A percentile compares a stretch with the other conserved stretches of the same genome.
Evolutionary conservation across 1,139 yeast species (phyloP).

Genomic region (Zhuliangozyma parablackwelliae): DNA sequence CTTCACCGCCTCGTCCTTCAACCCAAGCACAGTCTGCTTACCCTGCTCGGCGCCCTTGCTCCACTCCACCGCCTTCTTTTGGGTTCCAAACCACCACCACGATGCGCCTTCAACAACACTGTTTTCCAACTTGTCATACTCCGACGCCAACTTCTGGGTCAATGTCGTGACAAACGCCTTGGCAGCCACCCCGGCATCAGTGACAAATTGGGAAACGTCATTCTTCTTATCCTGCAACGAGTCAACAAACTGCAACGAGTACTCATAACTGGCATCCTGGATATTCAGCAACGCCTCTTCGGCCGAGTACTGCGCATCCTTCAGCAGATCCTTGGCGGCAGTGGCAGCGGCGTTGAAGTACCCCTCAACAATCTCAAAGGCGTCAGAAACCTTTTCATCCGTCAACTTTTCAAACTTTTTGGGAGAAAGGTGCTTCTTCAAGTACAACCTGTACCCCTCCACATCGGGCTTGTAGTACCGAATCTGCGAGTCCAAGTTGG

Average conservation of each 20-base stretch:
- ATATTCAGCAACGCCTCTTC: slow-evolving; percentile 20
- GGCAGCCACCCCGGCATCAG: slow-evolving; percentile 17
- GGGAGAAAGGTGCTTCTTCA: slow-evolving; percentile 8
- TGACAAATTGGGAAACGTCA: slow-evolving; percentile 11
- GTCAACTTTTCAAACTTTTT: slow-evolving; percentile 10
- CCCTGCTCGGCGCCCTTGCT: no score
- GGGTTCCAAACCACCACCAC: slow-evolving; percentile 8
- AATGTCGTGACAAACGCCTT: slow-evolving; percentile 6
- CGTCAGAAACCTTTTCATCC: slow-evolving; percentile 17
- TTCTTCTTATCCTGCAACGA: slow-evolving; percentile 10
- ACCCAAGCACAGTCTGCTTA: no score
- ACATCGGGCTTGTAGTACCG: slow-evolving; percentile 16
- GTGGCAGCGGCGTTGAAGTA: slow-evolving; percentile 40
- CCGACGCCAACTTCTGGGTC: slow-evolving; percentile 4
- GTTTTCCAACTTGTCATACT: slow-evolving; percentile 4
- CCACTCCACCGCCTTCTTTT: not conserved
- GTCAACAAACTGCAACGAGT: slow-evolving; percentile 13
- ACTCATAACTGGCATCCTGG: slow-evolving; percentile 19
- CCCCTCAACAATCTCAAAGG: slow-evolving; percentile 25
- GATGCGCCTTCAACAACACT: slow-evolving; percentile 7
- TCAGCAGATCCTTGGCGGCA: slow-evolving; percentile 21
- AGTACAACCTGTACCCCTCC: slow-evolving; percentile 14
- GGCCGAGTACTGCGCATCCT: slow-evolving; percentile 14
- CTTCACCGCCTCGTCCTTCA: no score
- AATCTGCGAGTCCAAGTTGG: slow-evolving; percentile 13